These are phyloP conservation scores for Neoconidiobolus thromboides DNA, from an alignment of 371 early-diverging fungal species.

Conservation along the genomic window DNA sequence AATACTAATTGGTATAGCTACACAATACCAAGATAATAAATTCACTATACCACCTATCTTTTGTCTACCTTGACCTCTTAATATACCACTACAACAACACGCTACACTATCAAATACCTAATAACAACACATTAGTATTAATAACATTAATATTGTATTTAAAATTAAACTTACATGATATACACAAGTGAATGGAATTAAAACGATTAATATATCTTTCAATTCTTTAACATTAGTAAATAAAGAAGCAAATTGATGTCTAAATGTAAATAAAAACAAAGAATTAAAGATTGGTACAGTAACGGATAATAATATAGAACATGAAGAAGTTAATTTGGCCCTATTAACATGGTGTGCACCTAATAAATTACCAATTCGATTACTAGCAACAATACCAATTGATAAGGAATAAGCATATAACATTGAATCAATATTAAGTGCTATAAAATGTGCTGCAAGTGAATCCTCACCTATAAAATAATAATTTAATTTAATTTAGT, in stretches of 20 bases:
- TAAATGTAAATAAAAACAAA: constrained; percentile 15
- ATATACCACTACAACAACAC: constrained; percentile 43
- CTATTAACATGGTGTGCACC: constrained; percentile 19
- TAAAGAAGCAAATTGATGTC: constrained; percentile 16
- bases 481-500: too few relatives aligned
- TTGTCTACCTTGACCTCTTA: constrained; percentile 52
- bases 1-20: constrained; percentile 48
- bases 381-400: constrained; percentile 39
- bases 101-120: constrained; percentile 36
- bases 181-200: constrained; percentile 55
- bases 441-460: constrained; percentile 70
- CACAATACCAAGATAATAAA: constrained; percentile 32
- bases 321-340: constrained; percentile 11
- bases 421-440: constrained; percentile 37
- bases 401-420: constrained; percentile 46
- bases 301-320: constrained; percentile 24
- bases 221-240: constrained; percentile 52
- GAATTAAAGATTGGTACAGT: constrained; percentile 19
- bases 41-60: constrained; percentile 45
- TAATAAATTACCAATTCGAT: constrained; percentile 56
- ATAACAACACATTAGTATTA: too few relatives aligned
- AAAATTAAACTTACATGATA: constrained; percentile 30
- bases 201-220: constrained; percentile 33
- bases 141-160: too few relatives aligned
- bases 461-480: constrained; percentile 43